Evolutionary conservation across 208 protist species (phyloP).

Genomic region (Crithidia thermophila): DNA sequence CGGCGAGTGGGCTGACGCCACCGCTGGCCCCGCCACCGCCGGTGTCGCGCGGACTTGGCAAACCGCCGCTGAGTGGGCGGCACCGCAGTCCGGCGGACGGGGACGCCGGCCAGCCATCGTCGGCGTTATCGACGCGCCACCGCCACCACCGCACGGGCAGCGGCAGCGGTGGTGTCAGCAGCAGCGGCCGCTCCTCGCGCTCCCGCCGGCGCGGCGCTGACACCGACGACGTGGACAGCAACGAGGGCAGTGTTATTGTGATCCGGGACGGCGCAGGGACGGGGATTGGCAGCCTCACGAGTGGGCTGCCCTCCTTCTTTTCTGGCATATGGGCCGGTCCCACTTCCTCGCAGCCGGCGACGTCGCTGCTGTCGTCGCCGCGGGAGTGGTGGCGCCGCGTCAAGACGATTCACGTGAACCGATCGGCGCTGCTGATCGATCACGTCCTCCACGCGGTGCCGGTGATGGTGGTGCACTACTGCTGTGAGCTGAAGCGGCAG

Average conservation of each 20-base stretch:
- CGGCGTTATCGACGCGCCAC: constrained; percentile 8
- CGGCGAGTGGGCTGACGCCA: constrained; percentile 22
- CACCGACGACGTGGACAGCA: constrained; percentile 15
- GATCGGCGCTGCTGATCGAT: constrained; percentile 37
- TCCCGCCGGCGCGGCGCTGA: constrained; percentile 1
- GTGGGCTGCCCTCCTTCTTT: neutral
- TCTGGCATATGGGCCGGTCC: neutral
- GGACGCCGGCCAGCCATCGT: neutral
- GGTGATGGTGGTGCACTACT: constrained; percentile 59
- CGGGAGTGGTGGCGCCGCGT: constrained; percentile 28
- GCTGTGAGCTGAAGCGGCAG: constrained; percentile 67
- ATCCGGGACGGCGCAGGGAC: constrained; percentile 18
- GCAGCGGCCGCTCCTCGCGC: constrained; percentile 20
- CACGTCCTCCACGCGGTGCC: constrained; percentile 75
- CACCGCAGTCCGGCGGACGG: constrained; percentile 12
- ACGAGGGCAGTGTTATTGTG: constrained; percentile 22
- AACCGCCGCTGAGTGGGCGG: constrained; percentile 58
- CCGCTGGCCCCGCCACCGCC: constrained; percentile 28
- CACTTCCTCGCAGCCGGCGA: too few relatives aligned
- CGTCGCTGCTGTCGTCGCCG: constrained; percentile 17
- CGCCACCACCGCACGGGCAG: constrained; percentile 30
- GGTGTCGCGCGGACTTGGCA: constrained; percentile 36
- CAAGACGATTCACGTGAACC: constrained; percentile 41
- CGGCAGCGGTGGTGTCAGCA: constrained; percentile 16
- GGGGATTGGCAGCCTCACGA: neutral